phyloP scores from a whole-genome alignment of 2,329 filamentous ascomycete genomes.

The Diaporthe vaccinii region DNA sequence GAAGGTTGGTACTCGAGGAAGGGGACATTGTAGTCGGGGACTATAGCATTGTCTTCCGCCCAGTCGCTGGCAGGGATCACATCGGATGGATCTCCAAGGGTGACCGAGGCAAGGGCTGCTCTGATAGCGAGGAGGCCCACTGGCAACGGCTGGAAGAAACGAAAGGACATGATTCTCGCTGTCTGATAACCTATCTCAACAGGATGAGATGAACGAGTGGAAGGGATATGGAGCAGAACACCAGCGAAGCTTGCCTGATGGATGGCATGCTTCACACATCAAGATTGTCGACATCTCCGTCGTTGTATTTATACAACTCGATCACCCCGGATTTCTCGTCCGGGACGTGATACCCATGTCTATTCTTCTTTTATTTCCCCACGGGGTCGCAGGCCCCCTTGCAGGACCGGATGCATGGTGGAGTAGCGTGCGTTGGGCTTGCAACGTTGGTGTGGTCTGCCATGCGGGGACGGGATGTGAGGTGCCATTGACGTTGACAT shows the following conservation, averaged over 20 bases:
- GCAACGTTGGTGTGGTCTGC: neutral
- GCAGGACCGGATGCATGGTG: conserved; percentile 16
- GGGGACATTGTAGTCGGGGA: conserved; percentile 42
- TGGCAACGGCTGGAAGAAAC: neutral
- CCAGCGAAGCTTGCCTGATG: neutral
- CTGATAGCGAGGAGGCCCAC: neutral
- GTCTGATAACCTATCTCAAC: conserved; percentile 6
- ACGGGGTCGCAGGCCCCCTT: neutral
- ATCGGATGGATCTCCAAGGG: conserved; percentile 41
- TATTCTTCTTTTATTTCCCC: neutral
- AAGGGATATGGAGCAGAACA: neutral
- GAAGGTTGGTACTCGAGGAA: conserved; percentile 37
- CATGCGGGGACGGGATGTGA: conserved; percentile 20
- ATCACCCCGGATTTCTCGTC: neutral
- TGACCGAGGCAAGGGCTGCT: conserved; percentile 12
- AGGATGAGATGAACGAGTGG: conserved; percentile 13
- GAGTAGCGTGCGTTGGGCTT: neutral
- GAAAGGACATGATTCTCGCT: neutral
- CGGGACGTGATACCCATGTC: neutral
- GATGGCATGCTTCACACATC: neutral
- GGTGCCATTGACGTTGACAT: conserved; percentile 13
- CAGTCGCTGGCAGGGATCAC: conserved; percentile 40
- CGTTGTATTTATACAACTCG: neutral
- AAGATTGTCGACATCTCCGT: neutral
- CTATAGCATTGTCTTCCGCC: conserved; percentile 43